These are phyloP conservation scores for Trichosporon sp. DNA, from an alignment of 1,284 basidiomycete genomes.

Conservation along the genomic window DNA sequence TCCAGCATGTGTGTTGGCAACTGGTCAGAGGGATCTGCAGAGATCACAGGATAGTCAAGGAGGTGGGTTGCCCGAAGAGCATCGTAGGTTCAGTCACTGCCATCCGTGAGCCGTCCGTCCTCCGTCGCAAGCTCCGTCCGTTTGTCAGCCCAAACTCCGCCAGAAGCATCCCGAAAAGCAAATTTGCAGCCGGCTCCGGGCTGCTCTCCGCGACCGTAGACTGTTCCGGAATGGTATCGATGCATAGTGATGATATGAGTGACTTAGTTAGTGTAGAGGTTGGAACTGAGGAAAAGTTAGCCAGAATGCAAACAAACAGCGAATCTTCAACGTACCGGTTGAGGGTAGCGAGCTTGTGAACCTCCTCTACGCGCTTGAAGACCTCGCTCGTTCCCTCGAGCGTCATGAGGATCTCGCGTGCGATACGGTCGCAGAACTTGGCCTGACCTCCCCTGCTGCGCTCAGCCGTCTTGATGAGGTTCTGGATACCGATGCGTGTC, in stretches of 20 bases:
- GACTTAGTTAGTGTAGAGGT: constrained; percentile 6
- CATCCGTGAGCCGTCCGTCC: too few species aligned
- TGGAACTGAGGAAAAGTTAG: constrained; percentile 1
- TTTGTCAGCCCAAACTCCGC: too few species aligned
- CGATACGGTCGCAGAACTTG: constrained; percentile 58
- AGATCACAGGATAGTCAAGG: too few species aligned
- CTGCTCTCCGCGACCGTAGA: too few species aligned
- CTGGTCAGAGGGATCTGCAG: too few species aligned
- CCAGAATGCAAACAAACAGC: background rate
- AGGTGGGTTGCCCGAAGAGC: too few species aligned
- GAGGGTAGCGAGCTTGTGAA: constrained; percentile 67
- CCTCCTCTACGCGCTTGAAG: constrained; percentile 57
- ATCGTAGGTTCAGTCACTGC: too few species aligned
- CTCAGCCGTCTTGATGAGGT: constrained; percentile 61
- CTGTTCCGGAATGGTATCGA: background rate
- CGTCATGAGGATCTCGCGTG: constrained; percentile 65
- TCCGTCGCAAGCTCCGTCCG: too few species aligned
- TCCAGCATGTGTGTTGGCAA: too few species aligned
- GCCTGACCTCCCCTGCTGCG: constrained; percentile 27
- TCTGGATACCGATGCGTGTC: constrained; percentile 59
- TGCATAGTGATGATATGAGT: background rate
- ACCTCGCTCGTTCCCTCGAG: constrained; percentile 58
- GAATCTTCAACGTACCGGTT: constrained; percentile 61
- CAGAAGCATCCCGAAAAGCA: too few species aligned
- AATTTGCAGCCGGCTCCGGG: too few species aligned